phyloP scores from a whole-genome alignment of 371 early-diverging fungal species.

The Mucor plumbeus region DNA sequence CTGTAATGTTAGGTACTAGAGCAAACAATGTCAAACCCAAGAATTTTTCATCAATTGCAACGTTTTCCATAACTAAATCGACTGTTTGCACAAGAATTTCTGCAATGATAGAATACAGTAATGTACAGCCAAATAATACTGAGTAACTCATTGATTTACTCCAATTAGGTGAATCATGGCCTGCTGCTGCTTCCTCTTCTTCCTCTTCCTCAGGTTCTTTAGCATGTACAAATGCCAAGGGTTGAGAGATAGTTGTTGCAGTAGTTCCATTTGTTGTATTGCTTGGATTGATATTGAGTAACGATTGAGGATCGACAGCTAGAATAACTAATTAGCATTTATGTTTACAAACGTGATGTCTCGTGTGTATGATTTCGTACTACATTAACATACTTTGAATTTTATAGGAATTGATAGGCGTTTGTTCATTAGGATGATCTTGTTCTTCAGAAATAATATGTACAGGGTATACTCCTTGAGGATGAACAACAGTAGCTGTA shows the following conservation, averaged over 20 bases:
- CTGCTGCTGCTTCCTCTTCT: slow-evolving; percentile 71
- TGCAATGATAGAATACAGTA: slow-evolving; percentile 88
- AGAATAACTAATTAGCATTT: not conserved
- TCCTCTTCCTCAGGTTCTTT: slow-evolving; percentile 62
- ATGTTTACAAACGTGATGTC: too few species aligned
- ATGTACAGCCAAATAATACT: slow-evolving; percentile 83
- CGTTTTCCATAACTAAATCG: slow-evolving; percentile 68
- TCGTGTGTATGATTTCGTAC: not conserved
- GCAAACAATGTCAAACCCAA: slow-evolving; percentile 94
- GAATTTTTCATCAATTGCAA: slow-evolving; percentile 84
- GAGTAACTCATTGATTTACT: slow-evolving; percentile 77
- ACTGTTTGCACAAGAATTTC: slow-evolving; percentile 82
- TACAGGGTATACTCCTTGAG: slow-evolving; percentile 29
- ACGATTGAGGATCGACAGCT: not conserved
- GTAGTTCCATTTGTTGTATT: not conserved
- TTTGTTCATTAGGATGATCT: slow-evolving; percentile 18
- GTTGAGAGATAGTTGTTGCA: slow-evolving; percentile 1
- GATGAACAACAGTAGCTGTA: not conserved
- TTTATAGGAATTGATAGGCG: slow-evolving; percentile 15
- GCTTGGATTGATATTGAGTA: not conserved
- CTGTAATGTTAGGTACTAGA: slow-evolving; percentile 93
- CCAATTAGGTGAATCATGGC: slow-evolving; percentile 97
- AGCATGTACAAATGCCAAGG: slow-evolving; percentile 45
- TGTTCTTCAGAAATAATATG: slow-evolving; percentile 23
- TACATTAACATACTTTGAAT: slow-evolving; percentile 8